Evolutionary conservation across 306 rosid species (phyloP), one percentile per base, ranked within the genome.

Genomic region (Ceratonia siliqua): DNA sequence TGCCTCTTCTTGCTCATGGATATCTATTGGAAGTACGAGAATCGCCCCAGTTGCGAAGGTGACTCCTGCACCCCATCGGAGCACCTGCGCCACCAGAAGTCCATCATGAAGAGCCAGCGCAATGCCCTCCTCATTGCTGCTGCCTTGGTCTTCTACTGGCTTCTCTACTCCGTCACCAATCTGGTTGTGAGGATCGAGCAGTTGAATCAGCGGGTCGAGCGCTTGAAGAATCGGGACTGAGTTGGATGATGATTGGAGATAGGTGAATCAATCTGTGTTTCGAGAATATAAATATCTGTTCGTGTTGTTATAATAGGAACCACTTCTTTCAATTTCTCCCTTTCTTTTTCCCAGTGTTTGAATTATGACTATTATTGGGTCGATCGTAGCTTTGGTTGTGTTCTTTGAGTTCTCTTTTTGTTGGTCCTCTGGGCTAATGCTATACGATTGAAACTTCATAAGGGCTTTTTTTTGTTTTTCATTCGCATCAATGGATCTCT

Each of bases 71-170:
- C 96, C 0, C 98, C 98, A 0, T 49, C 98, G 10, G 99, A 95
- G 78, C 58, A 70, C 59, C 90, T 95, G 45, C 96, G 99, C 28
- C 99, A 95, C 84, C 94, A 92, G 90, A 95, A 95, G 28, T 95
- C 99, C 3, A 89, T 95, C 78, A 95, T 95, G 93, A 95, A 95
- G 92, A 95, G 99, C 79, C 98, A 95, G 69, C 93, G 99, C 48
- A 95, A 95, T 77, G 99, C 96, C 2, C 98, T 95, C 42, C 83
- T 95, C 74, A 95, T 95, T 83, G 99, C 91, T 9, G 68, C 90
- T 3, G 99, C 99, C 0, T 75, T 95, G 62, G 49, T 90, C 53
- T 95, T 95, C 81, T 95, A 95, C 73, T 95, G 99, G 99, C 91
- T 92, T 8, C 86, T 95, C n/a, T 95, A 92, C 78, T 86, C 98